Evolutionary conservation across 2,329 filamentous ascomycete species (phyloP), one percentile per base, ranked within the genome.

Genomic region (Aspergillus vadensis): DNA sequence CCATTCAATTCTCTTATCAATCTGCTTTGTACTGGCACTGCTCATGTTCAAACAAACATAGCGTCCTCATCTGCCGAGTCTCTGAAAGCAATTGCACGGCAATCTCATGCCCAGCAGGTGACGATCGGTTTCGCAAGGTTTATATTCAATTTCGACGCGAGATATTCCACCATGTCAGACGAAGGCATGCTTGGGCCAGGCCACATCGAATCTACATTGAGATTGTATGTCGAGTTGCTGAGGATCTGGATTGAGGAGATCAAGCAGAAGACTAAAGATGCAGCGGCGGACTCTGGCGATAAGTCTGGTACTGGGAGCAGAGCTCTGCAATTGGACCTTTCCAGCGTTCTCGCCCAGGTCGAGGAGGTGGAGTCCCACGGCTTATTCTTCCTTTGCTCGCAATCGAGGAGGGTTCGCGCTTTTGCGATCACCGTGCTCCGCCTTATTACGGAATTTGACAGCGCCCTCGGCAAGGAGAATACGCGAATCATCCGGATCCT

Each of bases 191-290:
- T 99, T 23, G 95, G 94, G 0, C 88, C 91, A 36, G 91, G 89
- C 4, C 95, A 99, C 71, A 97, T 99, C 59, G 95, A 99, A 74
- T 97, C 89, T 67, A 99, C 95, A 0, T 77, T 99, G 19, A 89
- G 90, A 64, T 83, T 99, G 10, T 99, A 99, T 70, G 91, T 98
- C 27, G 93, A 99, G 76, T 80, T 99, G 5, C 82, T 99, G 12
- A 88, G 93, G 64, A 97, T 99, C 41, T 99, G 96, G 96, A 96
- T 97, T 55, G 93, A 97, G 63, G 94, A 98, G 72, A 96, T 99
- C 63, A 90, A 91, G 71, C 88, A 90, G 64, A 97, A 95, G 72
- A 91, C 88, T 2, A 89, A 87, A 65, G 91, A 92, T 62, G 89
- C 87, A 7, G 83, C 86, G 5, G 81, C 85, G 1, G 88, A 91